Evolutionary conservation across 352 stramenopile genomes (phyloP).

Genomic region (Phytopythium mirpurense): DNA sequence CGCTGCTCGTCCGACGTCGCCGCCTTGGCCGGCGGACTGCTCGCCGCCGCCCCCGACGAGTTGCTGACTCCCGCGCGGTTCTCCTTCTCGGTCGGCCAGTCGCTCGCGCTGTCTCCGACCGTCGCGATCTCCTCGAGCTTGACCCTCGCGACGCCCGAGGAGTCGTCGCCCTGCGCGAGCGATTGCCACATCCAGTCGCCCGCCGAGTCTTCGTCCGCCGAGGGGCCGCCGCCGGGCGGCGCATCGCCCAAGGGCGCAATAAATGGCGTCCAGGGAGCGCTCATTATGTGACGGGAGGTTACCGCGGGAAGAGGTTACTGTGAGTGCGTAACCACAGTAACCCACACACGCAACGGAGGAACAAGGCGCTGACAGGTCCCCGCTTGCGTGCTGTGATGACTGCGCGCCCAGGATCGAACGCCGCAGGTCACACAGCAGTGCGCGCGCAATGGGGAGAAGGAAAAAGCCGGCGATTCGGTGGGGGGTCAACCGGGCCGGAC

Average conservation of each 20-base stretch:
- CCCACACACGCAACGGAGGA: background rate
- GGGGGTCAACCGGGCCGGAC: background rate
- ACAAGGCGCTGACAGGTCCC: too few relatives aligned
- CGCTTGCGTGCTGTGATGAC: too few relatives aligned
- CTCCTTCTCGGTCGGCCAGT: background rate
- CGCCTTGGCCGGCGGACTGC: background rate
- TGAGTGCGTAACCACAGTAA: background rate
- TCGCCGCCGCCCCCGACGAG: background rate
- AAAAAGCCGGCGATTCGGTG: too few relatives aligned
- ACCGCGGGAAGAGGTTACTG: too few relatives aligned
- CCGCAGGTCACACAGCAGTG: background rate
- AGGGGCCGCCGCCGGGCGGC: background rate
- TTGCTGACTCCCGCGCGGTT: background rate
- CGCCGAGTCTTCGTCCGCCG: background rate
- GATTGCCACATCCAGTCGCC: slow-evolving; percentile 2
- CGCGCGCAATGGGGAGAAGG: background rate
- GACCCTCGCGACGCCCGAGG: background rate
- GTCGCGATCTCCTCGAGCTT: background rate
- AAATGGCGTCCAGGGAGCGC: background rate
- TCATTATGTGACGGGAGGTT: background rate
- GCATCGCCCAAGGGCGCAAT: too few relatives aligned
- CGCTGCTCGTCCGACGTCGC: slow-evolving; percentile 27
- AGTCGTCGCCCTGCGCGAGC: background rate
- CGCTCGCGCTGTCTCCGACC: background rate
- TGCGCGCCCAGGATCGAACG: background rate